These are phyloP conservation scores for Acrocalymma vagum DNA, from an alignment of 2,329 filamentous ascomycete species.

Conservation along the genomic window DNA sequence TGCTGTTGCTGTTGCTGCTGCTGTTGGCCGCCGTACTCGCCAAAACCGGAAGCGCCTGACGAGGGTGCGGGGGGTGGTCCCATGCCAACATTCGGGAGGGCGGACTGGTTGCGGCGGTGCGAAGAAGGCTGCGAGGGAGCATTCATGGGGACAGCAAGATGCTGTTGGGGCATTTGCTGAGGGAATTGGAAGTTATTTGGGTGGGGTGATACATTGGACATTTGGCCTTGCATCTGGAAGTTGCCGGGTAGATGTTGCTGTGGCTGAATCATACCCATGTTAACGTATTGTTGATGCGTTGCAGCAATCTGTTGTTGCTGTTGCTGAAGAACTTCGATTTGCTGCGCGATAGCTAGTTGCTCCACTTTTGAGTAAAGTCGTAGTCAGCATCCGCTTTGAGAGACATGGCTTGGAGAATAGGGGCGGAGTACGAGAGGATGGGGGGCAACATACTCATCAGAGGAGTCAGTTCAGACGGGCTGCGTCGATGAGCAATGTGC, in stretches of 20 bases:
- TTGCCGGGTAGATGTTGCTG: constrained; percentile 78
- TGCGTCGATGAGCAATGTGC: constrained; percentile 96
- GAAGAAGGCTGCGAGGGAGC: constrained; percentile 79
- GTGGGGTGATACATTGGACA: constrained; percentile 80
- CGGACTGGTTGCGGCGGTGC: constrained; percentile 98
- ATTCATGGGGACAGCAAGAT: constrained; percentile 76
- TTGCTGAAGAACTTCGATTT: constrained; percentile 96
- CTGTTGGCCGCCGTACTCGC: constrained; percentile 75
- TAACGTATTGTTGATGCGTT: constrained; percentile 96
- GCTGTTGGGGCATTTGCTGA: constrained; percentile 63
- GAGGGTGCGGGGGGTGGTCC: constrained; percentile 92
- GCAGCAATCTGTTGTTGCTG: constrained; percentile 98
- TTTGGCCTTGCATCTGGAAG: constrained; percentile 70
- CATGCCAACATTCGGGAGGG: constrained; percentile 90
- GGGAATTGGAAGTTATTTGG: constrained; percentile 87
- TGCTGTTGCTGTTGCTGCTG: too few relatives aligned
- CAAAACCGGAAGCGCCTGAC: constrained; percentile 85
- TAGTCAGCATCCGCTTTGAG: constrained; percentile 31
- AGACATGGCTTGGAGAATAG: too few relatives aligned
- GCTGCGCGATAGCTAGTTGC: constrained; percentile 96
- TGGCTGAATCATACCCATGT: constrained; percentile 92
- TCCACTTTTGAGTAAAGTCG: constrained; percentile 75
- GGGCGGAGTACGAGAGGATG: constrained; percentile 11
- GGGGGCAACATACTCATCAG: constrained; percentile 90
- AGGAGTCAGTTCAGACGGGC: constrained; percentile 95